Conservation (phyloP, 257 asterid genomes). For the Coffea canephora region DNA sequence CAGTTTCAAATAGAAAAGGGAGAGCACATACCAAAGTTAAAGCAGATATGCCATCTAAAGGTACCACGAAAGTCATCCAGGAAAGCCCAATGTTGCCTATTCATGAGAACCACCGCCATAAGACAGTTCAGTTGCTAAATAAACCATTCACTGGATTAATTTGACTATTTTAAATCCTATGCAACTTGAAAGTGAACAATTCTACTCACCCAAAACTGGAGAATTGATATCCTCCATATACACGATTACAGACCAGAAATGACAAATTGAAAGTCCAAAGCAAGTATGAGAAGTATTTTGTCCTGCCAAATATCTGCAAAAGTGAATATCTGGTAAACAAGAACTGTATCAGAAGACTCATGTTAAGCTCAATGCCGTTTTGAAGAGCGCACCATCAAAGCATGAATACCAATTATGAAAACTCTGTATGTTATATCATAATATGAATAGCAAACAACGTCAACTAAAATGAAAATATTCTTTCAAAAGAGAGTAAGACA, state of each 20-base stretch:
- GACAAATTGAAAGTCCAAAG: slow-evolving; percentile 76
- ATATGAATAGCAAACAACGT: background rate
- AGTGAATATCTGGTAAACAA: slow-evolving; percentile 44
- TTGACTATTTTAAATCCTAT: background rate
- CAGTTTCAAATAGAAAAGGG: slow-evolving; percentile 16
- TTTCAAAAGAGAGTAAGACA: background rate
- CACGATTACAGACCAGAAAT: slow-evolving; percentile 69
- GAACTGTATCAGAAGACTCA: slow-evolving; percentile 37
- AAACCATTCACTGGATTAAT: background rate
- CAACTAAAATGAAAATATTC: background rate
- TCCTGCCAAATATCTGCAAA: slow-evolving; percentile 79
- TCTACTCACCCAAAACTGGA: slow-evolving; percentile 70
- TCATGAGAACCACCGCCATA: slow-evolving; percentile 27
- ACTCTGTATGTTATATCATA: background rate
- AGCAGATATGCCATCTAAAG: slow-evolving; percentile 98
- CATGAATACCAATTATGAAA: no score
- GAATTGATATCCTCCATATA: slow-evolving; percentile 78
- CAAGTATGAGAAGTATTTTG: slow-evolving; percentile 52
- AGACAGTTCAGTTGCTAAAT: background rate
- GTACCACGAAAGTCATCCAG: slow-evolving; percentile 85
- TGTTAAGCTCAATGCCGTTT: background rate
- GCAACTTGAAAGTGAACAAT: background rate
- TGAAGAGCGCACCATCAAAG: background rate
- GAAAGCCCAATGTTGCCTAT: slow-evolving; percentile 64
- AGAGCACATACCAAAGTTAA: slow-evolving; percentile 76